Evolutionary conservation across 345 rosid genomes (phyloP).

Genomic region (Pistacia integerrima): DNA sequence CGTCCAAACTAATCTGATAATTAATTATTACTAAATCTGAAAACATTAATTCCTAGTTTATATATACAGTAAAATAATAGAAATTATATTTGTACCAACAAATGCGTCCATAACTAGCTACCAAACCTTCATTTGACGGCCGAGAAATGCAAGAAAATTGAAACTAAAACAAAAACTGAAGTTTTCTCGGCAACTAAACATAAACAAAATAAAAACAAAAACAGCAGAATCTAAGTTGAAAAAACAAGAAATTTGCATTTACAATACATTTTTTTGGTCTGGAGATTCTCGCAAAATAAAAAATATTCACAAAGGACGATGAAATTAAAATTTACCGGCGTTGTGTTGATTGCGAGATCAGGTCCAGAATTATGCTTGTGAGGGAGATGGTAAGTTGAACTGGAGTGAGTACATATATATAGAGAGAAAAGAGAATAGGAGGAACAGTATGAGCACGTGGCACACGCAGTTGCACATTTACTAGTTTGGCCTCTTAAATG

Average conservation of each 20-base stretch:
- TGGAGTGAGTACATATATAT: background rate
- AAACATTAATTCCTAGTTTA: background rate
- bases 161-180: background rate
- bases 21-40: background rate
- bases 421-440: background rate
- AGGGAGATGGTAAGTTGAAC: slow-evolving; percentile 7
- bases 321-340: slow-evolving; percentile 2
- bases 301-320: background rate
- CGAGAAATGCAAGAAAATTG: slow-evolving; percentile 1
- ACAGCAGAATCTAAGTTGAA: background rate
- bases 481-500: background rate
- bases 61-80: background rate
- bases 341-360: background rate
- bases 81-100: background rate
- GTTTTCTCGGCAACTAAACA: slow-evolving; percentile 14
- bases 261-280: background rate
- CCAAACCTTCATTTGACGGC: background rate
- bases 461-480: background rate
- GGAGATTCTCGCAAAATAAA: background rate
- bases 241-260: background rate
- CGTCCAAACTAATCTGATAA: background rate
- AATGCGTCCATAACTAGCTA: background rate
- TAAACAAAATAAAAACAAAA: background rate
- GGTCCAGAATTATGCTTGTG: background rate
- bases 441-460: slow-evolving; percentile 8